A percentile compares a stretch with the other conserved stretches of the same genome.
Evolutionary conservation across 2,329 filamentous ascomycete species (phyloP).

Genomic region (Hypoxylon sp.): DNA sequence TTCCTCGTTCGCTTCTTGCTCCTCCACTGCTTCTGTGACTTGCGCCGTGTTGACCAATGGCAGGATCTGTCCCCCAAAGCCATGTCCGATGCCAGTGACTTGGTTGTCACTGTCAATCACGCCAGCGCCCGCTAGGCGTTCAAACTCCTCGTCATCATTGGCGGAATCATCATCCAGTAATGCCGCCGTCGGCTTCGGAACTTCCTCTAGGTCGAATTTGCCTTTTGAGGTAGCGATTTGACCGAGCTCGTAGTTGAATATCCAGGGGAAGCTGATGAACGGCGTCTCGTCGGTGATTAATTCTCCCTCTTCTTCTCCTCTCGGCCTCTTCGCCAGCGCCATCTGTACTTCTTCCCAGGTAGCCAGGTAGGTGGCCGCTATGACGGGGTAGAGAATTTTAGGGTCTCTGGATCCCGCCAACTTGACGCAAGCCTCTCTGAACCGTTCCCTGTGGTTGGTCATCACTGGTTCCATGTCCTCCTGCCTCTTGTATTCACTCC

Average conservation of each 20-base stretch:
- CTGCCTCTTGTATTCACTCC: conserved; percentile 86
- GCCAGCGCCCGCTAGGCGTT: conserved; percentile 41
- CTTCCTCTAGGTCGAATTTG: conserved; percentile 40
- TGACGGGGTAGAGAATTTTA: conserved; percentile 76
- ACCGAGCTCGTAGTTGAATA: conserved; percentile 82
- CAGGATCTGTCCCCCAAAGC: background rate
- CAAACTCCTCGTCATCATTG: conserved; percentile 44
- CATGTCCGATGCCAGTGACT: background rate
- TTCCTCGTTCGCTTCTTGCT: conserved; percentile 62
- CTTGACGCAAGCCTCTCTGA: conserved; percentile 75
- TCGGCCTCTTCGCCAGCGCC: conserved; percentile 65
- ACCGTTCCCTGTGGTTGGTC: conserved; percentile 75
- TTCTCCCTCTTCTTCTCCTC: conserved; percentile 55
- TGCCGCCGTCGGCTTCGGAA: conserved; percentile 38
- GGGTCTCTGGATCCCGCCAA: conserved; percentile 73
- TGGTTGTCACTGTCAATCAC: conserved; percentile 30
- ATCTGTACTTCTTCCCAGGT: conserved; percentile 79
- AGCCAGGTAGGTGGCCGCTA: conserved; percentile 89
- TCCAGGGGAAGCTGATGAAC: conserved; percentile 94
- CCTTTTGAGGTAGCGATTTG: conserved; percentile 73
- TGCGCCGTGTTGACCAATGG: conserved; percentile 52
- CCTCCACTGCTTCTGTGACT: conserved; percentile 61
- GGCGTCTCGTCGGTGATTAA: conserved; percentile 73
- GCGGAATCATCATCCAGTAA: conserved; percentile 26
- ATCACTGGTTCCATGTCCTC: conserved; percentile 84